Evolutionary conservation across 179 eudicot species (phyloP).

Genomic region (Monotropa hypopitys): DNA sequence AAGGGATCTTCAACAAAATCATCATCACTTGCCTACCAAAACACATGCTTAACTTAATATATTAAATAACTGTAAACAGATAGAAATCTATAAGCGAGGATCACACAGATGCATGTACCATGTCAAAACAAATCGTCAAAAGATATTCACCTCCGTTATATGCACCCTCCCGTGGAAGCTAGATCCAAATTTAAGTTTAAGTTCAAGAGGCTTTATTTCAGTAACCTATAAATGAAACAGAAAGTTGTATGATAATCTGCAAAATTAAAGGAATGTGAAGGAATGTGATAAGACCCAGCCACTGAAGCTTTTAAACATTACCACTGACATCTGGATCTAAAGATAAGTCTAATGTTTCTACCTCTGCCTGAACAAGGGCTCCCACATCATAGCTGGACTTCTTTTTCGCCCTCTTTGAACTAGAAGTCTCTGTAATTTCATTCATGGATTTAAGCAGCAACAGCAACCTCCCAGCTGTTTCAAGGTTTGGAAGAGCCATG

Average conservation of each 20-base stretch:
- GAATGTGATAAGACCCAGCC: not conserved
- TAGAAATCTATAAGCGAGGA: not conserved
- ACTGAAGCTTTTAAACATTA: not conserved
- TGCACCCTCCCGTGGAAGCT: constrained; percentile 73
- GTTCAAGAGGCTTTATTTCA: constrained; percentile 78
- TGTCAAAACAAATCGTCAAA: not conserved
- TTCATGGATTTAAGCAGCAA: constrained; percentile 59
- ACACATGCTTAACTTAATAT: not conserved
- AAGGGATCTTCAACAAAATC: constrained; percentile 51
- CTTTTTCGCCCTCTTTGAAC: constrained; percentile 65
- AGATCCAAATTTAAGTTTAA: constrained; percentile 74
- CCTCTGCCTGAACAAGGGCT: constrained; percentile 75
- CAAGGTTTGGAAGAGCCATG: constrained; percentile 63
- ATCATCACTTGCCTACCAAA: constrained; percentile 42
- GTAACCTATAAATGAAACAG: constrained; percentile 35
- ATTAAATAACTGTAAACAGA: not conserved
- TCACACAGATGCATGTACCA: not conserved
- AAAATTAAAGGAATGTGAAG: not conserved
- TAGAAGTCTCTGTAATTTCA: constrained; percentile 45
- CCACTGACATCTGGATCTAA: not conserved
- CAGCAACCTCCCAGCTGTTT: constrained; percentile 61
- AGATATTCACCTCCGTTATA: constrained; percentile 56
- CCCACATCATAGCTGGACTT: constrained; percentile 60
- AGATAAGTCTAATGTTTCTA: constrained; percentile 7
- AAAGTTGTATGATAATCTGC: not conserved